Percentiles rank a stretch among this genome's conserved stretches.
Conservation (phyloP, 75 land plant species). For the Sequoiadendron giganteum region DNA sequence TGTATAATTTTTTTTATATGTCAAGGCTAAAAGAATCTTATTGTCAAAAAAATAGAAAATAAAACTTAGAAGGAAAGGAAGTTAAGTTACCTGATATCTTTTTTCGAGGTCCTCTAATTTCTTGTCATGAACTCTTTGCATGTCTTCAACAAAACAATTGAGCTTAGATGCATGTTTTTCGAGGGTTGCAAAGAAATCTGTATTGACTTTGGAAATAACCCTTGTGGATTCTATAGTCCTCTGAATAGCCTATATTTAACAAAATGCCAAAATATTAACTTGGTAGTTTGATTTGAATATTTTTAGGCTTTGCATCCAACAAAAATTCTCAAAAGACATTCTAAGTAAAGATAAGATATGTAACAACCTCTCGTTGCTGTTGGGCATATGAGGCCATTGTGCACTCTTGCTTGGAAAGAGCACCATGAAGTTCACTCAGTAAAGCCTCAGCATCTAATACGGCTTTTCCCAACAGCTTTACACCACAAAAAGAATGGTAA, state of each 20-base stretch:
- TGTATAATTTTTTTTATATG: background rate
- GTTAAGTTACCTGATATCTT: constrained; percentile 68
- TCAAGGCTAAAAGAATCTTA: background rate
- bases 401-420: constrained; percentile 60
- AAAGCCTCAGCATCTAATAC: constrained; percentile 72
- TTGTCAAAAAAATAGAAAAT: background rate
- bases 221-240: constrained; percentile 69
- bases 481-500: background rate
- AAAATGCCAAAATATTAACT: background rate
- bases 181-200: constrained; percentile 59
- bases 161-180: constrained; percentile 68
- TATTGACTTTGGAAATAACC: constrained; percentile 52
- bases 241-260: constrained; percentile 51
- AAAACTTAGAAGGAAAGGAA: background rate
- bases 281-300: constrained; percentile 1
- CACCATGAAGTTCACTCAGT: constrained; percentile 58
- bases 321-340: background rate
- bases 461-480: constrained; percentile 65
- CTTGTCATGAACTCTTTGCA: constrained; percentile 56
- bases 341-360: background rate
- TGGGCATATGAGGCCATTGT: constrained; percentile 59
- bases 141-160: constrained; percentile 45
- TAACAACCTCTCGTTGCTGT: constrained; percentile 77
- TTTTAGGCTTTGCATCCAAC: background rate
- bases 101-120: constrained; percentile 70